These are phyloP conservation scores for Kalaharituber pfeilii DNA, from an alignment of 2,329 filamentous ascomycete species.

Conservation along the genomic window DNA sequence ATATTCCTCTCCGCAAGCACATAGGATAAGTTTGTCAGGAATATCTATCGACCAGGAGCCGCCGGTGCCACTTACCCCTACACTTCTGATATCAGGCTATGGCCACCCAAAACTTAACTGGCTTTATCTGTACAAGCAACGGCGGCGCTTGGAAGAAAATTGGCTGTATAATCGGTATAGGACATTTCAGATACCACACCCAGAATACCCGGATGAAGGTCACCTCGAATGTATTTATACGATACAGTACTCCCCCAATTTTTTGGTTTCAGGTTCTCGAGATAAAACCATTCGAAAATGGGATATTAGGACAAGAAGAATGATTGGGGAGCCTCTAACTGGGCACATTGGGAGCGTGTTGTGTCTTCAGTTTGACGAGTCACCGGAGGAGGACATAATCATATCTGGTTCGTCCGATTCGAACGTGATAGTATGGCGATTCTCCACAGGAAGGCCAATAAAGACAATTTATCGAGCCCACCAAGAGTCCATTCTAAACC, in stretches of 20 bases:
- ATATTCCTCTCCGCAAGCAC: not conserved
- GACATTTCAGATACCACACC: conserved; percentile 84
- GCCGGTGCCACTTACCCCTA: conserved; percentile 3
- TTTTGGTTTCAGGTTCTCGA: conserved; percentile 80
- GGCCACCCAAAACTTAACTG: conserved; percentile 57
- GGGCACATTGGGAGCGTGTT: conserved; percentile 77
- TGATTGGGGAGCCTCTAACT: conserved; percentile 53
- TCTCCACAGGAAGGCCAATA: conserved; percentile 72
- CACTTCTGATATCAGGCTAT: conserved; percentile 36
- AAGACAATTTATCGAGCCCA: conserved; percentile 64
- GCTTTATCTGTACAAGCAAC: conserved; percentile 83
- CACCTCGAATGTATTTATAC: conserved; percentile 91
- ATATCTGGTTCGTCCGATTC: conserved; percentile 90
- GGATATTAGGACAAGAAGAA: conserved; percentile 64
- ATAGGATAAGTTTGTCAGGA: too few species aligned
- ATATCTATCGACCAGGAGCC: not conserved
- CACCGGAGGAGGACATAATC: conserved; percentile 75
- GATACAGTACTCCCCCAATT: conserved; percentile 71
- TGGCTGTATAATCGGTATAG: conserved; percentile 69
- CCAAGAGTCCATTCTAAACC: conserved; percentile 76
- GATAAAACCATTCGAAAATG: conserved; percentile 79
- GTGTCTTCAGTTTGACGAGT: conserved; percentile 86
- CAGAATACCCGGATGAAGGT: conserved; percentile 58
- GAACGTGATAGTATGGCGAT: conserved; percentile 77
- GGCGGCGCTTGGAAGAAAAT: conserved; percentile 68